Evolutionary conservation across 352 stramenopile species (phyloP).

Genomic region (Plasmopara halstedii): DNA sequence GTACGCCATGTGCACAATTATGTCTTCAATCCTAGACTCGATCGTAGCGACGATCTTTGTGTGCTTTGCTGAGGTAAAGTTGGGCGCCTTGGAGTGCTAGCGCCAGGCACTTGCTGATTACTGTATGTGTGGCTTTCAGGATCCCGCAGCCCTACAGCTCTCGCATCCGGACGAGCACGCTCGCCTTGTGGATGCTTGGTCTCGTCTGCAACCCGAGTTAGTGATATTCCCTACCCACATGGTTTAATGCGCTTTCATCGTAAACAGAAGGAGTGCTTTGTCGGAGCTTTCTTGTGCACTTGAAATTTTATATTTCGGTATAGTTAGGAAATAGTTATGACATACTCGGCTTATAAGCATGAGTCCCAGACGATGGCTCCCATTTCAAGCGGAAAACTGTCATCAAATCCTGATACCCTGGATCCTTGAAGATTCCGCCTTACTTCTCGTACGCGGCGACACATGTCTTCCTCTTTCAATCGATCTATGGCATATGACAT

Average conservation of each 20-base stretch:
- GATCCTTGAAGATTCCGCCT: too few species aligned
- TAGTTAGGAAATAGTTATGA: too few species aligned
- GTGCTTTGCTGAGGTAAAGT: conserved; percentile 77
- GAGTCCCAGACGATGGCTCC: too few species aligned
- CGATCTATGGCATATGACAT: too few species aligned
- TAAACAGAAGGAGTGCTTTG: background rate
- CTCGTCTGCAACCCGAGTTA: conserved; percentile 62
- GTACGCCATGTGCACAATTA: conserved; percentile 80
- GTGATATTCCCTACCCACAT: conserved; percentile 33
- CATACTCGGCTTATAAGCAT: too few species aligned
- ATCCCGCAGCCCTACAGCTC: conserved; percentile 58
- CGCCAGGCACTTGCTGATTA: background rate
- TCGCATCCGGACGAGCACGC: conserved; percentile 64
- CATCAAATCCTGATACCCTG: too few species aligned
- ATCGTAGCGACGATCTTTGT: conserved; percentile 84
- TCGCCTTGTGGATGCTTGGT: conserved; percentile 65
- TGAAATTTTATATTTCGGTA: too few species aligned
- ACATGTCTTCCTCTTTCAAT: too few species aligned
- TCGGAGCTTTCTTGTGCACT: background rate
- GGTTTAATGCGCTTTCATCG: conserved; percentile 11
- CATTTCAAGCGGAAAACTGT: too few species aligned
- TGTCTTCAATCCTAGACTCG: conserved; percentile 78
- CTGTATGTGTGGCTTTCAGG: conserved; percentile 23
- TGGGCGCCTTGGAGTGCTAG: background rate
- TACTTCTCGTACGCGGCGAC: too few species aligned